phyloP scores from a whole-genome alignment of 257 asterid genomes.

The Craterostigma plantagineum region DNA sequence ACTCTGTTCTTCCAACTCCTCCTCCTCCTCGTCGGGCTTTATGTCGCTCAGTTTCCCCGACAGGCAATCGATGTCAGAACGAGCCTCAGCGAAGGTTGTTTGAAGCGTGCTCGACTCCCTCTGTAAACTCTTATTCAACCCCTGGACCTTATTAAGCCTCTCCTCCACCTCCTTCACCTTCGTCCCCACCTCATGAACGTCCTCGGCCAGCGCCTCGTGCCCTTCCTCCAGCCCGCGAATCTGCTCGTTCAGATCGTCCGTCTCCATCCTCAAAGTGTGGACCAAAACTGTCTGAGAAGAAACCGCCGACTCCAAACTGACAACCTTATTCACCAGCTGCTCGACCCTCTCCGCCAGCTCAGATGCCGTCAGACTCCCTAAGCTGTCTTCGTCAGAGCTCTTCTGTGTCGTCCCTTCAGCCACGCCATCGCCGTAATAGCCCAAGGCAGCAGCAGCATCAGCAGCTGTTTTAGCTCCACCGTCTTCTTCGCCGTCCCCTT shows the following conservation, averaged over 20 bases:
- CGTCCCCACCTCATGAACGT: constrained; percentile 18
- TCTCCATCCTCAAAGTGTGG: constrained; percentile 44
- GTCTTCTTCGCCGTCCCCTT: background rate
- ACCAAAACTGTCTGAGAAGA: constrained; percentile 63
- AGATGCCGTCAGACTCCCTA: constrained; percentile 35
- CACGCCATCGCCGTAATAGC: background rate
- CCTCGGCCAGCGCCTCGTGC: constrained; percentile 17
- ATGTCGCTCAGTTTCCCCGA: constrained; percentile 37
- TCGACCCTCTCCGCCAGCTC: constrained; percentile 76
- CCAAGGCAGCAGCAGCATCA: background rate
- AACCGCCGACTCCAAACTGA: constrained; percentile 50
- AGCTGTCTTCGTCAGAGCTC: too few species aligned
- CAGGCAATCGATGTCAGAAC: constrained; percentile 32
- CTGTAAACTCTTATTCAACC: constrained; percentile 38
- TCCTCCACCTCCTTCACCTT: constrained; percentile 53
- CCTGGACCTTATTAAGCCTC: constrained; percentile 26
- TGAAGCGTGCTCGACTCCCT: constrained; percentile 34
- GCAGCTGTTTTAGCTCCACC: background rate
- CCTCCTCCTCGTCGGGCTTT: constrained; percentile 39
- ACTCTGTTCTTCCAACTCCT: too few species aligned
- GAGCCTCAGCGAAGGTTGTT: constrained; percentile 35
- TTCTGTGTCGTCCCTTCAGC: too few species aligned
- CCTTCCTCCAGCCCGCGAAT: constrained; percentile 37
- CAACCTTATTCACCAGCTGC: constrained; percentile 57
- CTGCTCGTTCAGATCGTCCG: constrained; percentile 43